These are phyloP conservation scores for Micractinium conductrix DNA, from an alignment of 139 green algal species.

Conservation along the genomic window DNA sequence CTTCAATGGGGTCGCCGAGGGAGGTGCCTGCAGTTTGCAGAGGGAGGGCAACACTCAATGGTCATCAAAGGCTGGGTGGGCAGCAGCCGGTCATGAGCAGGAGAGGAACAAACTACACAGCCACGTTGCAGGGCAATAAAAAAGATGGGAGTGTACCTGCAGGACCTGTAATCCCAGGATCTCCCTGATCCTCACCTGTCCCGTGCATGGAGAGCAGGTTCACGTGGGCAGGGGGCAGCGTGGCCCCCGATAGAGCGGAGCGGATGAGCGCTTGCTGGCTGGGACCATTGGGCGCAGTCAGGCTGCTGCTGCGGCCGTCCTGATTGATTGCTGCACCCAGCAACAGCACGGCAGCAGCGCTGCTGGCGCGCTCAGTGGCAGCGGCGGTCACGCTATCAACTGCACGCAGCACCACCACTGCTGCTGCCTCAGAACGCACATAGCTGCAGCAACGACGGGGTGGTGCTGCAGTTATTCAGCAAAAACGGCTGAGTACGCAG, in stretches of 20 bases:
- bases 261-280: conserved; percentile 66
- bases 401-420: not conserved
- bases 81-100: too few species aligned
- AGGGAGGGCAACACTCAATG: too few species aligned
- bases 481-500: too few species aligned
- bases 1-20: conserved; percentile 70
- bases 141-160: too few species aligned
- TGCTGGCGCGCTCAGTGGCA: not conserved
- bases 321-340: conserved; percentile 51
- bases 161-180: too few species aligned
- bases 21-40: conserved; percentile 49
- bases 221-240: conserved; percentile 17
- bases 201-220: conserved; percentile 64
- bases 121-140: too few species aligned
- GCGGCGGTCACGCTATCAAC: conserved; percentile 15
- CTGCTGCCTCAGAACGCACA: conserved; percentile 67
- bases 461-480: too few species aligned
- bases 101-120: too few species aligned
- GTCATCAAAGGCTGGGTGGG: too few species aligned
- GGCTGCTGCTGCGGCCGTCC: conserved; percentile 53
- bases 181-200: too few species aligned
- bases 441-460: too few species aligned
- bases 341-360: conserved; percentile 13
- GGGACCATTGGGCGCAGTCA: conserved; percentile 60
- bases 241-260: conserved; percentile 47